Evolutionary conservation across 306 rosid species (phyloP), one percentile per base, ranked within the genome.

Genomic region (Oxytropis ochrocephala): DNA sequence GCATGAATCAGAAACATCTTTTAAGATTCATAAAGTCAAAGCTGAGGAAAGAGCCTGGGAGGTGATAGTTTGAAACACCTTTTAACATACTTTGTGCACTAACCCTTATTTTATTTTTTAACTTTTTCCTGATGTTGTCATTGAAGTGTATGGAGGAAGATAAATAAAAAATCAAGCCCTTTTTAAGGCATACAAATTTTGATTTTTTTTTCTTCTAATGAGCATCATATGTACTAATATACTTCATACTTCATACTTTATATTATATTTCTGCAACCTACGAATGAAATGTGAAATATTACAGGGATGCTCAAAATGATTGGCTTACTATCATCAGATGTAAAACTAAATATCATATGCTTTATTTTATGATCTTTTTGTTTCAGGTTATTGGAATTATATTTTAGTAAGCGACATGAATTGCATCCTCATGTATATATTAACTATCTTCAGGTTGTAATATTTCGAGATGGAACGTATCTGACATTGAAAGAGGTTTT

Each of bases 1-100:
- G 97, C 88, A 95, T 95, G 99, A 95, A 95, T 84, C 99, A 95
- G 86, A 95, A 95, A 61, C 97, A 91, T 87, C 95, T 95, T 49
- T 80, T 95, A 67, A 86, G 97, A 80, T 95, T 95, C 85, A 95
- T 95, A 70, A 95, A 95, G 85, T 95, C 99, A 76, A 95, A 95
- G 86, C 84, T 95, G 83, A 91, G 97, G 80, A 95, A 95, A 84
- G 99, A 95, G 84, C 99, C 99, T 17, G 99, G 87, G 99, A 95
- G 99, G 99, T 95, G 85, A 78, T 42, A 35, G 53, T 77, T 73
- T 47, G 48, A 56, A 60, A 61, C 47, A 27, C 16, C 65, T 56
- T 49, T 10, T 75, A 43, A 42, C 50, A 44, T 69, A 60, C 46
- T 52, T 60, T 50, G 33, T 50, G 33, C 4, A 44, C 13, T 68